Percentiles rank a stretch among this genome's conserved stretches.
Evolutionary conservation across 2,329 filamentous ascomycete species (phyloP).

Genomic region (Colletotrichum sp.): DNA sequence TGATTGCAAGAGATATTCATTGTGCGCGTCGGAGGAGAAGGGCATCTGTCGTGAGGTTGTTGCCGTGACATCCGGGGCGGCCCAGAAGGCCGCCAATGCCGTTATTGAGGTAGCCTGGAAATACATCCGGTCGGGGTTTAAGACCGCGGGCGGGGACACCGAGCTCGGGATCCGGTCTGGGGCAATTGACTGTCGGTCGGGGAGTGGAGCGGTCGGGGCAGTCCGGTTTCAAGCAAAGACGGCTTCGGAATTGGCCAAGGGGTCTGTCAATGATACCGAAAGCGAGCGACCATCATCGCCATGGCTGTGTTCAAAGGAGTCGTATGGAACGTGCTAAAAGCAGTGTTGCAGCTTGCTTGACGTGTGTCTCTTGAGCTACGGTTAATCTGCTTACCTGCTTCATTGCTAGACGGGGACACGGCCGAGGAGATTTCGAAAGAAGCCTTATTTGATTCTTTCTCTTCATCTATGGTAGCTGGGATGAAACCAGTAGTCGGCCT

Average conservation of each 20-base stretch:
- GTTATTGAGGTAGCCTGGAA: background rate
- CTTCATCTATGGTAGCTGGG: background rate
- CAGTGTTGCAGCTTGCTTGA: background rate
- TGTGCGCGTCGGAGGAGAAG: background rate
- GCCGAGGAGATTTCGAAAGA: background rate
- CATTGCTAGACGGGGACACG: background rate
- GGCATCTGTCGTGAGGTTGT: background rate
- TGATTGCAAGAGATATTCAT: fast-evolving
- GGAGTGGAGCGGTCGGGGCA: background rate
- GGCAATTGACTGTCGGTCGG: background rate
- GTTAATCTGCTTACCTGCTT: background rate
- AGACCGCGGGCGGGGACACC: background rate
- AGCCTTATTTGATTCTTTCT: background rate
- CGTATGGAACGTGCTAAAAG: no score
- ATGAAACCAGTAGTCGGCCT: background rate
- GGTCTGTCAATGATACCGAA: background rate
- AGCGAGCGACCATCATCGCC: background rate
- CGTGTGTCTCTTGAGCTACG: background rate
- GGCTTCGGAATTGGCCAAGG: background rate
- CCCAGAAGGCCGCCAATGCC: background rate
- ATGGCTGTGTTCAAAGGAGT: background rate
- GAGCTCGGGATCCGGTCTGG: background rate
- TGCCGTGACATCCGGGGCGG: background rate
- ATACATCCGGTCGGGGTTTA: background rate
- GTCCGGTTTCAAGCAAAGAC: background rate